These are phyloP conservation scores for Biscogniauxia sp. DNA, from an alignment of 2,329 filamentous ascomycete species.

Conservation along the genomic window DNA sequence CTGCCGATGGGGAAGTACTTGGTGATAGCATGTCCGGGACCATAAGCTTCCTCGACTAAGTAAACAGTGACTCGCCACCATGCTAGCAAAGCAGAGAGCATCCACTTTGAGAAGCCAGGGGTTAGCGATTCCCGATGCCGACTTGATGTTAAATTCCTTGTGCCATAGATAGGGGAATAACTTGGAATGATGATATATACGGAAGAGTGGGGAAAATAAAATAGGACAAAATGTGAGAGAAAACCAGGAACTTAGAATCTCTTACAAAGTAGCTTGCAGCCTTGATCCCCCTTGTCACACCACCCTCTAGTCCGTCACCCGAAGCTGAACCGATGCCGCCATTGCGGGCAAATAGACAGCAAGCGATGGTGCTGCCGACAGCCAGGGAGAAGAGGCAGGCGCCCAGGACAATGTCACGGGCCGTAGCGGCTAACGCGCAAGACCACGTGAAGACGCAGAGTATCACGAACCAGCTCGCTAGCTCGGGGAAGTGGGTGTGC, in stretches of 20 bases:
- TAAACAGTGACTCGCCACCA: conserved; percentile 13
- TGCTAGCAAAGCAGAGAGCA: conserved; percentile 7
- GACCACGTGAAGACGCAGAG: conserved; percentile 15
- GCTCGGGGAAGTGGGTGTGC: conserved; percentile 15
- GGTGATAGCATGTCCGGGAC: conserved; percentile 7
- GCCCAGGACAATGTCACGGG: conserved; percentile 10
- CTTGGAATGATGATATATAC: too few species aligned
- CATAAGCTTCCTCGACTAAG: conserved; percentile 11
- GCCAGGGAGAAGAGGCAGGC: conserved; percentile 9
- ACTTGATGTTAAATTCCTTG: background rate
- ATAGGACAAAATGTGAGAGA: too few species aligned
- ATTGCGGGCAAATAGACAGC: conserved; percentile 13
- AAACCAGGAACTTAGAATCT: background rate
- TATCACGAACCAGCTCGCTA: conserved; percentile 12
- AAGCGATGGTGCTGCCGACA: conserved; percentile 12
- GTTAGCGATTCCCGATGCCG: background rate
- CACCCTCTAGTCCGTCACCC: conserved; percentile 10
- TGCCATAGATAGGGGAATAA: background rate
- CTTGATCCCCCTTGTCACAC: conserved; percentile 12
- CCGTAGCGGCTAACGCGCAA: conserved; percentile 12
- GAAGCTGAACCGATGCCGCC: conserved; percentile 9
- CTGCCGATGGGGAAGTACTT: conserved; percentile 11
- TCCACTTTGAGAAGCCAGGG: background rate
- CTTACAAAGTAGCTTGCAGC: conserved; percentile 6
- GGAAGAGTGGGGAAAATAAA: too few species aligned